Base-by-base conservation (phyloP, 441 rosid genomes). In the Isatis lusitanica region DNA sequence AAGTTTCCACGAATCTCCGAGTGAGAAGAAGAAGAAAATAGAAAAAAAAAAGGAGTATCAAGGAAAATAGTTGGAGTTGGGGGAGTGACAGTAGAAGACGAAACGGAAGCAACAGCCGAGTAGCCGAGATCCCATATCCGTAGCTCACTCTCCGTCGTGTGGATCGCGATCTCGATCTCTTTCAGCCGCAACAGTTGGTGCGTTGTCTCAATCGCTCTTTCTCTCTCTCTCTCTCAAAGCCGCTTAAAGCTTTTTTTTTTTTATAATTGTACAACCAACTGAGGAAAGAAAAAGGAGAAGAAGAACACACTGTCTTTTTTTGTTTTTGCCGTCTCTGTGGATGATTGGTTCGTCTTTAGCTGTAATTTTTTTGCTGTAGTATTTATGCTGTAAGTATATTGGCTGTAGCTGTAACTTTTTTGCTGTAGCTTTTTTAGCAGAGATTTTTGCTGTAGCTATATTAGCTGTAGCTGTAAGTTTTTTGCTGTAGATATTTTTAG, bases 161-260 rank as follows among this genome's bases (percentile, higher is more conserved):
- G 11, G 47, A 64, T 74, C 72, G 51, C 70, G 71, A 76, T 81
- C 81, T 40, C 21, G 24, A 71, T 28, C 64, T 59, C 67, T 35
- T 47, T 58, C 72, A 81, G 83, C 88, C 80, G 88, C 89, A 85
- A 84, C 87, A 74, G 69, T 80, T 73, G 85, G 78, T 88, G 80
- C 80, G 81, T 74, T 80, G 80, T 82, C 88, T 65, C 77, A 2
- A 5, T 70, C 74, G 30, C 51, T 77, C 84, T 57, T 26, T 60
- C 58, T 36, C 38, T 21, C 64, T 31, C 10, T 33, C 50, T 51
- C 70, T 47, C 76, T 51, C 67, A 17, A 43, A 39, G 28, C 36
- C 36, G 24, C 57, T 21, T 46, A 8, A 53, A 38, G 12, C 17
- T 61, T 48, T 26, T 59, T 11, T 51, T 59, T 70, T 59, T 59